A percentile compares a stretch with the other conserved stretches of the same genome.
Conservation (phyloP, 495 filamentous ascomycete species). For the Xylaria venustula region DNA sequence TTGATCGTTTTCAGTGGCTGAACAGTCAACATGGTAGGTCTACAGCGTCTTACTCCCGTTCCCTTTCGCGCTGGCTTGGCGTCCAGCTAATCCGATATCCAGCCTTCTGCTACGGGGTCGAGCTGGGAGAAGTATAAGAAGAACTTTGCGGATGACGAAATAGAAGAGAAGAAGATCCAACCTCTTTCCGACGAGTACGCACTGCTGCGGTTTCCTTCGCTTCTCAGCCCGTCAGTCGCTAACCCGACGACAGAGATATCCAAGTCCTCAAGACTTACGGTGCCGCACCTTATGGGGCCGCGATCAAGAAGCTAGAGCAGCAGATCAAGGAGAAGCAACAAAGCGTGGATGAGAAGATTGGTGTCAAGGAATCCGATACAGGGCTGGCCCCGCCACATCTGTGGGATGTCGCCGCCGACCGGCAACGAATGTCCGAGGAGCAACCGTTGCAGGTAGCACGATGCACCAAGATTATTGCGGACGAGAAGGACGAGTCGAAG, state of each 20-base stretch:
- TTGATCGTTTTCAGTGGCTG: not conserved
- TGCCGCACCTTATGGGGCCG: constrained; percentile 88
- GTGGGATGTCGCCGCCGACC: constrained; percentile 97
- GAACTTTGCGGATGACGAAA: constrained; percentile 92
- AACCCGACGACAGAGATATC: constrained; percentile 72
- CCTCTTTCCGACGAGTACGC: constrained; percentile 91
- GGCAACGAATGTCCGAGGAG: constrained; percentile 97
- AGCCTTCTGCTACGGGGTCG: constrained; percentile 87
- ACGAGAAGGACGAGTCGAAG: constrained; percentile 95
- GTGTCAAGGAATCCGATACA: constrained; percentile 89
- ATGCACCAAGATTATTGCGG: constrained; percentile 98
- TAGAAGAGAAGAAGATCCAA: constrained; percentile 98
- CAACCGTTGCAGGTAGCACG: constrained; percentile 96
- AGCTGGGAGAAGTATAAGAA: constrained; percentile 99
- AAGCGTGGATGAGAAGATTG: constrained; percentile 98
- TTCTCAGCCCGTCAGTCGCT: constrained; percentile 21
- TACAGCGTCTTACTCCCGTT: no score
- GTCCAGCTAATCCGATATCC: constrained; percentile 10
- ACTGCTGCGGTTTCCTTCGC: constrained; percentile 15
- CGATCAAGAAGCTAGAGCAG: constrained; percentile 93
- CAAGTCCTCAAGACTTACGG: constrained; percentile 99
- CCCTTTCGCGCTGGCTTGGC: not conserved
- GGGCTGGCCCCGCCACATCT: constrained; percentile 96
- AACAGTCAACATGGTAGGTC: constrained; percentile 26
- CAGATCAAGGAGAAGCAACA: constrained; percentile 97